Evolutionary conservation across 2,329 filamentous ascomycete species (phyloP), one percentile per base, ranked within the genome.

Genomic region (Diaporthe citriasiana): DNA sequence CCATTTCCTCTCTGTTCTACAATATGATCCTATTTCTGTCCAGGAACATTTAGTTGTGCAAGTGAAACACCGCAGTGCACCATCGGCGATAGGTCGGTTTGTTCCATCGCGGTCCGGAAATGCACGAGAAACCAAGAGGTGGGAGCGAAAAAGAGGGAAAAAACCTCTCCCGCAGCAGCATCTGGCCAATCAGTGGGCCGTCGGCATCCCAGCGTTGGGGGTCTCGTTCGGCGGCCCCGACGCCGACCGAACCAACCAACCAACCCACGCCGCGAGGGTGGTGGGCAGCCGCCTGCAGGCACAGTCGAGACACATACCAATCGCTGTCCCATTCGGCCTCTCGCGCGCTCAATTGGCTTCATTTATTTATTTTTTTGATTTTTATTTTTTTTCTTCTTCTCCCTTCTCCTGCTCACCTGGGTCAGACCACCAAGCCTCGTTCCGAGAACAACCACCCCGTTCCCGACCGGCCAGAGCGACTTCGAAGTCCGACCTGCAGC

Each of bases 61-160:
- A 15, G 63, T 68, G 47, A 68, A 68, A 68, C 63, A 68, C 33
- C 13, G 19, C 4, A 27, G 38, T 47, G 59, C 42, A 50, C 30
- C 63, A 30, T 68, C 63, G 63, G 63, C 63, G 63, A 68, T 68
- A 68, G 33, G 63, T 68, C 63, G 63, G 63, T 40, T 40, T 53
- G 63, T 68, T 6, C 22, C 22, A 2, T 50, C 47, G 47, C 47
- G 35, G n/a, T 17, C 19, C 63, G 63, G 47, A 68, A 40, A 68
- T 53, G 63, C 63, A 68, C 63, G 33, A 53, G 42, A 25, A 38
- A 19, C 45, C 33, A 51, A 51, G 45, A 66, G 30, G 60, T 50
- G 60, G 42, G 30, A 25, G 42, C 42, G 60, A 66, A 50, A 50
- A 66, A 66, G 45, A 66, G 17, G n/a, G 25, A 17, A 22, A 66